Percentiles rank a stretch among this genome's conserved stretches.
Conservation (phyloP, 2,329 filamentous ascomycete genomes). For the Aspergillus transmontanensis region DNA sequence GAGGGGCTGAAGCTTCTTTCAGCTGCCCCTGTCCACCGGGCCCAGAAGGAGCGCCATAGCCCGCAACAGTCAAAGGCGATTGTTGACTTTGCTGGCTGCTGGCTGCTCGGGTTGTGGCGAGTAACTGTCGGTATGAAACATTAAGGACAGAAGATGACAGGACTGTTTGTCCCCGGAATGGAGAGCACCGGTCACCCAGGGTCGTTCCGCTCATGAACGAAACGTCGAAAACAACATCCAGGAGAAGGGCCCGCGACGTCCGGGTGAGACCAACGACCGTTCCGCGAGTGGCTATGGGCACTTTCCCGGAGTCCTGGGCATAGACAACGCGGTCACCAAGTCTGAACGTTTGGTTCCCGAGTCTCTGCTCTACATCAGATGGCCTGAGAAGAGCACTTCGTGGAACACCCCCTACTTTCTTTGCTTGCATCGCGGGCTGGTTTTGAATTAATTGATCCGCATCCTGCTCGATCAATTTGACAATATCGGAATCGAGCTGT, state of each 20-base stretch:
- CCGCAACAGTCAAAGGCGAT: constrained; percentile 56
- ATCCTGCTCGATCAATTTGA: constrained; percentile 75
- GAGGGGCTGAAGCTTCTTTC: constrained; percentile 57
- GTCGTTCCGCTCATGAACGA: constrained; percentile 98
- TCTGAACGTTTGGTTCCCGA: constrained; percentile 79
- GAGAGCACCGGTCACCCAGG: constrained; percentile 83
- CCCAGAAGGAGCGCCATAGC: constrained; percentile 59
- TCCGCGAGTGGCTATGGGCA: constrained; percentile 87
- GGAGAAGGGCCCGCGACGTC: constrained; percentile 76
- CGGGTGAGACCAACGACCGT: constrained; percentile 95
- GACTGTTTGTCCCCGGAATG: constrained; percentile 93
- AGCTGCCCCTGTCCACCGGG: constrained; percentile 64
- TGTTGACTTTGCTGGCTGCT: constrained; percentile 54
- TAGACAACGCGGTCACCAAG: constrained; percentile 93
- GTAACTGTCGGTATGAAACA: constrained; percentile 76
- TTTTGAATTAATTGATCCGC: constrained; percentile 65
- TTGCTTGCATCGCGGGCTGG: constrained; percentile 59
- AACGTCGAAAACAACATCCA: constrained; percentile 91
- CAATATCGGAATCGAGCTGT: constrained; percentile 89
- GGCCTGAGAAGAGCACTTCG: constrained; percentile 88
- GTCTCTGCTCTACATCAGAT: constrained; percentile 89
- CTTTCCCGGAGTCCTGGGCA: constrained; percentile 87
- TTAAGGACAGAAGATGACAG: constrained; percentile 87
- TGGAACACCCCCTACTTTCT: constrained; percentile 78
- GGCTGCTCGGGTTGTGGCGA: constrained; percentile 56